phyloP scores from a whole-genome alignment of 2,329 filamentous ascomycete genomes.

The Botryotinia convoluta region DNA sequence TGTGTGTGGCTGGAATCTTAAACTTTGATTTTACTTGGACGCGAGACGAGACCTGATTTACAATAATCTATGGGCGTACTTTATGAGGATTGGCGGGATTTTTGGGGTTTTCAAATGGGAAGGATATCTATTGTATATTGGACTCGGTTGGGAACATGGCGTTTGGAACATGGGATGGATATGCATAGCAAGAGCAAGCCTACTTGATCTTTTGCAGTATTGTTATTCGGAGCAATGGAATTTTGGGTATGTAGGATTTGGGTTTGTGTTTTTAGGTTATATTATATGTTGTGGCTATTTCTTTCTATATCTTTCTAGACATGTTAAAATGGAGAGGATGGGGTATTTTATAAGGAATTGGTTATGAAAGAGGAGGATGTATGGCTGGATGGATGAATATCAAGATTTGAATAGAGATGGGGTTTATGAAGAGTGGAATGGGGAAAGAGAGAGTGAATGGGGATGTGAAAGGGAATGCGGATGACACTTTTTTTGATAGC shows the following conservation, averaged over 20 bases:
- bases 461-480: background rate
- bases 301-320: background rate
- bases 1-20: conserved; percentile 24
- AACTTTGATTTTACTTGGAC: background rate
- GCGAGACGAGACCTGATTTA: background rate
- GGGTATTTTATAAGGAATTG: background rate
- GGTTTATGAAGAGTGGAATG: background rate
- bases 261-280: background rate
- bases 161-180: background rate
- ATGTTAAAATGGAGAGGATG: background rate
- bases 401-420: background rate
- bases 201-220: background rate
- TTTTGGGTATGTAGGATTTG: background rate
- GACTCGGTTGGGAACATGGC: background rate
- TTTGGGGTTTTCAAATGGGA: background rate
- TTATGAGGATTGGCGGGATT: background rate
- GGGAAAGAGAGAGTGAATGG: background rate
- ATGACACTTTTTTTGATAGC: background rate
- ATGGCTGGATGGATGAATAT: background rate
- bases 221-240: background rate
- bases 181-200: conserved; percentile 16
- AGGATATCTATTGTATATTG: background rate
- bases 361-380: background rate
- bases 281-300: background rate
- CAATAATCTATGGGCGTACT: background rate